A percentile compares a stretch with the other conserved stretches of the same genome.
phyloP scores from a whole-genome alignment of 129 eudicot genomes.

The Arctium lappa region DNA sequence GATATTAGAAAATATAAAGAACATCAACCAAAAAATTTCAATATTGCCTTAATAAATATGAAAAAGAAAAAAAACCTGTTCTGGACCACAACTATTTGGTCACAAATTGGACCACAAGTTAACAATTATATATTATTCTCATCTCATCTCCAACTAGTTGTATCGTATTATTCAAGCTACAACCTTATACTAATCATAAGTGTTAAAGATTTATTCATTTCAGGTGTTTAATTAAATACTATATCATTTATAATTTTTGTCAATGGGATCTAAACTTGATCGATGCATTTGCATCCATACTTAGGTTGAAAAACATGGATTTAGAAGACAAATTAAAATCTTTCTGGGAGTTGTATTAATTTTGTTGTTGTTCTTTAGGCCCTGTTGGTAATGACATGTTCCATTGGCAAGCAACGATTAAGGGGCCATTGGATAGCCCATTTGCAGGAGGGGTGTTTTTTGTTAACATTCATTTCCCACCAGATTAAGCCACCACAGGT shows the following conservation, averaged over 20 bases:
- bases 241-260: not conserved
- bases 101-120: not conserved
- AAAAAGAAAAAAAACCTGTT: not conserved
- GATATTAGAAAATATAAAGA: no score
- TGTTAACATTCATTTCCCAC: constrained; percentile 7
- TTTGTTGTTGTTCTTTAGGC: constrained; percentile 19
- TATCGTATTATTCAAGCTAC: no score
- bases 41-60: no score
- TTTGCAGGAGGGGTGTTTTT: constrained; percentile 55
- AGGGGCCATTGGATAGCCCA: constrained; percentile 60
- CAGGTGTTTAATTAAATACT: not conserved
- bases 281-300: no score
- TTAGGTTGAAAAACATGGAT: no score
- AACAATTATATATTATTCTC: not conserved
- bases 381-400: constrained; percentile 63
- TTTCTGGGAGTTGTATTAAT: no score
- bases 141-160: no score
- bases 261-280: not conserved
- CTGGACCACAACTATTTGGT: not conserved
- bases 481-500: constrained; percentile 61
- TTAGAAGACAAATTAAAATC: no score
- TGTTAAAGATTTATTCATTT: not conserved
- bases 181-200: no score
- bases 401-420: constrained; percentile 63
- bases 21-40: no score